phyloP scores from a whole-genome alignment of 805 yeast genomes.

The Yarrowia divulgata region DNA sequence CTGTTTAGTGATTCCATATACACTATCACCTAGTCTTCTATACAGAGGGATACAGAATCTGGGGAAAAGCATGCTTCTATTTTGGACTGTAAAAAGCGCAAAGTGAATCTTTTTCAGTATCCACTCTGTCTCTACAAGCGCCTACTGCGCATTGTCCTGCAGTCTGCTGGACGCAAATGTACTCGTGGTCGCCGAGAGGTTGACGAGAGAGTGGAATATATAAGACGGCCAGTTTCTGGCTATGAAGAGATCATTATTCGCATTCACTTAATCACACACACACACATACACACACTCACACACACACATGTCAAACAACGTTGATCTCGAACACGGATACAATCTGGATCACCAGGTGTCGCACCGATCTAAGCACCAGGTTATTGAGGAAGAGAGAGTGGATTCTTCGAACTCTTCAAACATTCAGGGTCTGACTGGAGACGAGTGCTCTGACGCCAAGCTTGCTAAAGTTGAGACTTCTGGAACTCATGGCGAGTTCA shows the following conservation, averaged over 20 bases:
- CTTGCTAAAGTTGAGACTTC: conserved; percentile 48
- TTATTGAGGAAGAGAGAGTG: background rate
- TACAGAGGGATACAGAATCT: conserved; percentile 1
- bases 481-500: conserved; percentile 63
- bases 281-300: background rate
- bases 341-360: conserved; percentile 10
- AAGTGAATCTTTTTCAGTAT: background rate
- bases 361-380: conserved; percentile 16
- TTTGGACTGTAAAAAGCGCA: background rate
- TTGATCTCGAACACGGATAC: conserved; percentile 31
- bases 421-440: conserved; percentile 25
- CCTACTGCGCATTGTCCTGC: conserved; percentile 12
- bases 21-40: background rate
- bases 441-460: conserved; percentile 5
- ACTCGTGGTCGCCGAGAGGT: background rate
- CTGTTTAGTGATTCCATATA: too few species aligned
- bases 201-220: conserved; percentile 3
- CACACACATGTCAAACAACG: conserved; percentile 16
- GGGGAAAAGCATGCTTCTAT: conserved; percentile 10
- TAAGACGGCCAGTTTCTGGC: background rate
- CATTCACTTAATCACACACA: background rate
- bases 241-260: background rate
- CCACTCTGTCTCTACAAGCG: background rate
- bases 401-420: conserved; percentile 9
- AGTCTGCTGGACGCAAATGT: conserved; percentile 2